Evolutionary conservation across 345 rosid genomes (phyloP).

Genomic region (Acer campestre): DNA sequence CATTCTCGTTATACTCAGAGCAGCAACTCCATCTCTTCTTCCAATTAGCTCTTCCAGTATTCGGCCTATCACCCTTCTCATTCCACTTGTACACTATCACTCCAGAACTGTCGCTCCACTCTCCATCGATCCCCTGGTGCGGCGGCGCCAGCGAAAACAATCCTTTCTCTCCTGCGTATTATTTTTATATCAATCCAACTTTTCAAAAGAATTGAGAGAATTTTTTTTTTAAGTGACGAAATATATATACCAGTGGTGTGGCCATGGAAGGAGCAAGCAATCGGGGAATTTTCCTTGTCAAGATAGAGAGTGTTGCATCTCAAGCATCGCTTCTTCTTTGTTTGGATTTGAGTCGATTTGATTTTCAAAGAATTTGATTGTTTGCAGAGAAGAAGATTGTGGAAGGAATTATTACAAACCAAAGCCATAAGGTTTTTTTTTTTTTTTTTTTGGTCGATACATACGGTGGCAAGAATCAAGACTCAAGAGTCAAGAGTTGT

Average conservation of each 20-base stretch:
- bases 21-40: slow-evolving; percentile 65
- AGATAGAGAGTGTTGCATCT: slow-evolving; percentile 51
- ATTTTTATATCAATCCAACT: too few relatives aligned
- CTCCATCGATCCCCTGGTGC: slow-evolving; percentile 69
- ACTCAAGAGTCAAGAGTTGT: too few relatives aligned
- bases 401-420: slow-evolving; percentile 8
- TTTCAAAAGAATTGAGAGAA: too few relatives aligned
- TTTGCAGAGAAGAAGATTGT: not conserved
- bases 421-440: slow-evolving; percentile 7
- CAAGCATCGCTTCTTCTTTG: slow-evolving; percentile 52
- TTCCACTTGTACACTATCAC: slow-evolving; percentile 65
- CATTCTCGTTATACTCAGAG: slow-evolving; percentile 49
- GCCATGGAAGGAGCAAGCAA: slow-evolving; percentile 64
- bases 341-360: slow-evolving; percentile 18
- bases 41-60: slow-evolving; percentile 54
- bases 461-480: too few relatives aligned
- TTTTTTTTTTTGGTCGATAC: too few relatives aligned
- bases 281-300: slow-evolving; percentile 48
- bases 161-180: slow-evolving; percentile 52
- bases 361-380: slow-evolving; percentile 9
- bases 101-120: slow-evolving; percentile 60
- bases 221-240: too few relatives aligned
- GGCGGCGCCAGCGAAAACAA: slow-evolving; percentile 59
- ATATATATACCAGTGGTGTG: slow-evolving; percentile 46
- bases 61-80: slow-evolving; percentile 46